Percentiles rank a stretch among this genome's conserved stretches.
phyloP scores from a whole-genome alignment of 345 rosid genomes.

The Acer negundo region DNA sequence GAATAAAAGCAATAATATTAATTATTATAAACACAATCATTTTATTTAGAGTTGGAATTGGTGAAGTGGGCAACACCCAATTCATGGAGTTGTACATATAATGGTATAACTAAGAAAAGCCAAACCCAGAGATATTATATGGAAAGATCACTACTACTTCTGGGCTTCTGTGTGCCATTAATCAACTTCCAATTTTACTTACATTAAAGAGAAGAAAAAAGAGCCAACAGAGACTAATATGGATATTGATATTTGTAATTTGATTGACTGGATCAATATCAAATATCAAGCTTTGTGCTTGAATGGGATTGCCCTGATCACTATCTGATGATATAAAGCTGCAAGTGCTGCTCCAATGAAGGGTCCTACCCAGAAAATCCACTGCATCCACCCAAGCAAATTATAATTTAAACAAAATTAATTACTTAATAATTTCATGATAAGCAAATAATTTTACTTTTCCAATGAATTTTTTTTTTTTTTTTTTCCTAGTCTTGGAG shows the following conservation, averaged over 20 bases:
- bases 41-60: slow-evolving; percentile 7
- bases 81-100: neutral
- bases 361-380: slow-evolving; percentile 53
- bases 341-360: slow-evolving; percentile 48
- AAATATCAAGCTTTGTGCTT: neutral
- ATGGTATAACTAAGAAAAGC: neutral
- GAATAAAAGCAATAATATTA: neutral
- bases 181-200: neutral
- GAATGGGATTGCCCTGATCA: slow-evolving; percentile 46
- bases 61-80: neutral
- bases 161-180: neutral
- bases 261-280: neutral
- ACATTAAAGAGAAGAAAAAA: neutral
- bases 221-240: neutral
- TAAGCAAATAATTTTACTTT: too few relatives aligned
- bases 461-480: too few relatives aligned
- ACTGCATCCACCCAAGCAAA: slow-evolving; percentile 18
- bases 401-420: neutral
- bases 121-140: neutral
- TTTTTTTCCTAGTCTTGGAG: too few relatives aligned
- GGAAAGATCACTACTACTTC: too few relatives aligned
- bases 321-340: slow-evolving; percentile 43
- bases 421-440: too few relatives aligned
- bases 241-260: neutral
- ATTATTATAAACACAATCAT: neutral